Evolutionary conservation across 129 eudicot genomes (phyloP), one percentile per base, ranked within the genome.

Genomic region (Helichrysum umbraculigerum): DNA sequence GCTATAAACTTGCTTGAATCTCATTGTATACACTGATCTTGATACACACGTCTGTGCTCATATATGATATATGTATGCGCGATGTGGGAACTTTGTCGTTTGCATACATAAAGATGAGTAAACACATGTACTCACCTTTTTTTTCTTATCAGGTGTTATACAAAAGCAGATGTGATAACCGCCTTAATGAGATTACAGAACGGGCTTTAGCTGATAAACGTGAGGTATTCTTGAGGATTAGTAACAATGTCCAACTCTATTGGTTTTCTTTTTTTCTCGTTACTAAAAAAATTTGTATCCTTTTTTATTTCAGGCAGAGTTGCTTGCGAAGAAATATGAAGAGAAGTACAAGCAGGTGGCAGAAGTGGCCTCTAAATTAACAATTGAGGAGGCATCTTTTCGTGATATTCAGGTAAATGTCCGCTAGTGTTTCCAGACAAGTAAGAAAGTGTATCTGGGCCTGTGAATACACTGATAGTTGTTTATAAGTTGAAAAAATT

Each of bases 131-230:
- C 28, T 25, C 28, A 25, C 28, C 28, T 25, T 1, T 25, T 25
- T 25, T 25, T 25, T 25, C 28, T 25, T 25, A 25, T 25, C 28
- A 94, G 98, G 97, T 94, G 50, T 76, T 94, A 75, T 94, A 91
- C 84, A 94, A 91, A 87, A 94, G 98, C 86, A 87, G 96, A 81
- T 89, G 98, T 80, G 98, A 94, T 74, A 94, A 94, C 82, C 96
- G 97, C 68, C 97, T 94, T 28, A 94, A 94, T 81, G 98, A 94
- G 85, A 94, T 94, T 41, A 91, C 97, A 5, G 98, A 94, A 86
- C 87, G 98, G 66, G 98, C 96, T 67, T 47, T 85, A 62, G 96
- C 96, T 71, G 98, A 94, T 86, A 94, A 94, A 82, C 83, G 83
- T 56, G 98, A 94, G 97, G 98, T 94, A 84, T 70, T 59, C 20